Percentiles rank a stretch among this genome's conserved stretches.
Evolutionary conservation across 441 rosid genomes (phyloP).

Genomic region (Pelargonium exstipulatum): DNA sequence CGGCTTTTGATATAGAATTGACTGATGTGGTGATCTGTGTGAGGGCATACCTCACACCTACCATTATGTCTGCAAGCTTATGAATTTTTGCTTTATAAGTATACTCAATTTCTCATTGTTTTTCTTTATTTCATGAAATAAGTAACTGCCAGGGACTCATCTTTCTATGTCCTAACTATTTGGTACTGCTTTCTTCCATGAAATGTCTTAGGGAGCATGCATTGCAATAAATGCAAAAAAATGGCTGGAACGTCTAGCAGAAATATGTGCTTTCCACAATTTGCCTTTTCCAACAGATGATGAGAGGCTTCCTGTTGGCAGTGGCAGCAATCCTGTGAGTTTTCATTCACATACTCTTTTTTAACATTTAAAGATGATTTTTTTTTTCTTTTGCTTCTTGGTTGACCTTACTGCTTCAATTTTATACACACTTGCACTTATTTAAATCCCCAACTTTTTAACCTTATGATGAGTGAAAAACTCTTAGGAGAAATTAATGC

Average conservation of each 20-base stretch:
- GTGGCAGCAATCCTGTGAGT: slow-evolving; percentile 94
- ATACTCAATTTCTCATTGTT: background rate
- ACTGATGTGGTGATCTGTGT: background rate
- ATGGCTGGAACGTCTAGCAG: slow-evolving; percentile 69
- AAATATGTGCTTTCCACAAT: slow-evolving; percentile 63
- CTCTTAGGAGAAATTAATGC: background rate
- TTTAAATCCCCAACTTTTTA: background rate
- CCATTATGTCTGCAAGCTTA: background rate
- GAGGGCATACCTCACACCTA: background rate
- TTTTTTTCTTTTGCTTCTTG: background rate
- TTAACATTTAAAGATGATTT: background rate
- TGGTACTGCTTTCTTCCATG: slow-evolving; percentile 4
- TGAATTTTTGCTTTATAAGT: background rate
- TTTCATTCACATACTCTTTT: background rate
- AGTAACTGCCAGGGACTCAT: background rate
- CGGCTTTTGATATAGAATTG: background rate
- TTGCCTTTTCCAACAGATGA: slow-evolving; percentile 58
- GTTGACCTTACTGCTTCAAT: background rate
- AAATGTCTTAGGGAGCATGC: slow-evolving; percentile 71
- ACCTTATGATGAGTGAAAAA: background rate
- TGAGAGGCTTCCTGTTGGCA: slow-evolving; percentile 89
- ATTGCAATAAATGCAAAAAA: slow-evolving; percentile 77
- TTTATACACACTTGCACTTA: background rate
- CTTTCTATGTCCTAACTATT: background rate
- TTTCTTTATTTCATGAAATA: background rate